Percentiles rank a stretch among this genome's conserved stretches.
These are phyloP conservation scores for Pyricularia sp. DNA, from an alignment of 2,329 filamentous ascomycete genomes.

Conservation along the genomic window DNA sequence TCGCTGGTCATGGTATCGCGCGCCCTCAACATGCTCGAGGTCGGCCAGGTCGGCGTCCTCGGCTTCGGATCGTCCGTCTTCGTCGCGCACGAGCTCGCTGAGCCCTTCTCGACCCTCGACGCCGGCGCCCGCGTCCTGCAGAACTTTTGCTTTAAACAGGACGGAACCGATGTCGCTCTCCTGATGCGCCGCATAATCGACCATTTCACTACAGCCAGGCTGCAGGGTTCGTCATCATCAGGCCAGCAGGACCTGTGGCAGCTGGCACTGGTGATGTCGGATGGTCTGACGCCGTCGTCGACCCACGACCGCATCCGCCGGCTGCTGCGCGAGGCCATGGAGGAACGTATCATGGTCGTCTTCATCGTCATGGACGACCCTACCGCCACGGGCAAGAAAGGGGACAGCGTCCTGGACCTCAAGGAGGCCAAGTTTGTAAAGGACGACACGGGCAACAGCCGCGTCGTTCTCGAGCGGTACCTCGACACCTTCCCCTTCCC, in stretches of 20 bases:
- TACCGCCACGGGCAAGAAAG: constrained; percentile 8
- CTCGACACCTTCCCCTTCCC: constrained; percentile 94
- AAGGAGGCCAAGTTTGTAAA: constrained; percentile 77
- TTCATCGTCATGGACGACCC: constrained; percentile 87
- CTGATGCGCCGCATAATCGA: constrained; percentile 71
- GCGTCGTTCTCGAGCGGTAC: constrained; percentile 79
- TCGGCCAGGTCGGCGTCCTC: constrained; percentile 83
- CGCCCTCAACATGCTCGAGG: constrained; percentile 84
- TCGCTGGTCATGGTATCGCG: constrained; percentile 87
- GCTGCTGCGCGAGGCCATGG: constrained; percentile 77
- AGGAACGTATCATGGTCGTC: constrained; percentile 94
- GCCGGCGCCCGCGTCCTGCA: constrained; percentile 77
- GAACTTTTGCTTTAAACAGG: constrained; percentile 76
- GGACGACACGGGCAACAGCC: constrained; percentile 49
- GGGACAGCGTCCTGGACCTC: constrained; percentile 71
- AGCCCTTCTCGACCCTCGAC: constrained; percentile 69
- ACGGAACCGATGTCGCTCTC: constrained; percentile 74
- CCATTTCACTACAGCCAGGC: constrained; percentile 69
- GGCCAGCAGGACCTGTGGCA: constrained; percentile 77
- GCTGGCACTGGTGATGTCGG: constrained; percentile 82
- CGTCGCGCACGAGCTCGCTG: constrained; percentile 78
- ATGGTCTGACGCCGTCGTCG: constrained; percentile 76
- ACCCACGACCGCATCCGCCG: constrained; percentile 77
- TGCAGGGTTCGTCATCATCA: constrained; percentile 33
- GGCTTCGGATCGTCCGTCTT: constrained; percentile 80